phyloP scores from a whole-genome alignment of 78 protist species.

The Dictyostelium intermedium region DNA sequence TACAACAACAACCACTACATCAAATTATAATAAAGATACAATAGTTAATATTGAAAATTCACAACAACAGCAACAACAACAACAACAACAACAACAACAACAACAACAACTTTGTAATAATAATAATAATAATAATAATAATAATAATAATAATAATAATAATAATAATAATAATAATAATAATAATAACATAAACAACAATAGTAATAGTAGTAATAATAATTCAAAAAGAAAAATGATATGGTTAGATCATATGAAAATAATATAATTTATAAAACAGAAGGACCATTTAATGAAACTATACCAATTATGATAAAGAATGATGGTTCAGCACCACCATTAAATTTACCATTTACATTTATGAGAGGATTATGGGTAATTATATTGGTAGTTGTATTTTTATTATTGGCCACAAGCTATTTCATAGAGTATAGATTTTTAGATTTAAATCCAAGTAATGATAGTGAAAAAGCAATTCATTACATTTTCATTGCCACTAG shows the following conservation, averaged over 20 bases:
- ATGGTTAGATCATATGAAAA: neutral
- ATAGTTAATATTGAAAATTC: neutral
- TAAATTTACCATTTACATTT: constrained; percentile 41
- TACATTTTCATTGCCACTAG: constrained; percentile 5
- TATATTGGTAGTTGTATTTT: constrained; percentile 13
- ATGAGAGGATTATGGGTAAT: constrained; percentile 23
- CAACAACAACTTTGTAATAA: neutral
- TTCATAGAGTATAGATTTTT: constrained; percentile 30
- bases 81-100: neutral
- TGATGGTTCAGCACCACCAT: neutral
- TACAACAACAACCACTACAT: neutral
- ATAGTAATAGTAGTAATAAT: neutral
- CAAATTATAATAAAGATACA: neutral
- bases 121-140: constrained; percentile 1
- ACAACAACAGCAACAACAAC: neutral
- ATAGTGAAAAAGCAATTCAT: neutral
- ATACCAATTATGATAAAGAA: constrained; percentile 9
- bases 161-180: constrained; percentile 3
- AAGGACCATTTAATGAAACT: neutral
- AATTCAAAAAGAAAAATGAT: neutral
- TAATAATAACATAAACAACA: neutral
- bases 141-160: neutral
- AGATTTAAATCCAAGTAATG: neutral
- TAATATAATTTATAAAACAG: neutral
- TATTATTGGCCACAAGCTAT: constrained; percentile 18